Evolutionary conservation across 163 green algal genomes (phyloP).

Genomic region (Coccomyxa subellipsoidea): DNA sequence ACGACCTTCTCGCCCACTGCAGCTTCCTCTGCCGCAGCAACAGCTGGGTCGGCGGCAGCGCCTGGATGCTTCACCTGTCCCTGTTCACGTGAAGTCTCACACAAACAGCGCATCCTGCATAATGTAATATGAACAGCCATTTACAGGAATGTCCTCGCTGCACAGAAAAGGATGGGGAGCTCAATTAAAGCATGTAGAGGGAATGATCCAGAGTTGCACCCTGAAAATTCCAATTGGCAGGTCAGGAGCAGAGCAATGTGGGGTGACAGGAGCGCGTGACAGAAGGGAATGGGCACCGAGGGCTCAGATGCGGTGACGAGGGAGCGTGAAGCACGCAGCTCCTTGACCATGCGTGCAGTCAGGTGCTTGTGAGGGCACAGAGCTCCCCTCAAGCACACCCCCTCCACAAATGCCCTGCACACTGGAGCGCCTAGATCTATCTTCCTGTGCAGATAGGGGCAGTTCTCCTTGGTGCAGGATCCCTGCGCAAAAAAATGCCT

Average conservation of each 20-base stretch:
- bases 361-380: slow-evolving; percentile 59
- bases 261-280: background rate
- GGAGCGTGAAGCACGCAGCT: slow-evolving; percentile 25
- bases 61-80: background rate
- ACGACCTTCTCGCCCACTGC: background rate
- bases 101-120: background rate
- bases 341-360: slow-evolving; percentile 49
- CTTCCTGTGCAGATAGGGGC: slow-evolving; percentile 68
- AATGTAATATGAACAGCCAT: background rate
- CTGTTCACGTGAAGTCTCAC: background rate
- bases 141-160: no score
- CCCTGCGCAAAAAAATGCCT: slow-evolving; percentile 36
- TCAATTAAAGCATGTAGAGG: no score
- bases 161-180: no score
- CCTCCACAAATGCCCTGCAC: slow-evolving; percentile 56
- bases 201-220: no score
- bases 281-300: background rate
- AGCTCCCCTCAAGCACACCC: slow-evolving; percentile 52
- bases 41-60: background rate
- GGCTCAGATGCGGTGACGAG: background rate
- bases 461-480: slow-evolving; percentile 52
- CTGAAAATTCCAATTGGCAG: no score
- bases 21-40: background rate
- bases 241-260: background rate
- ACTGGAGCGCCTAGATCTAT: slow-evolving; percentile 42